Evolutionary conservation across 163 green algal genomes (phyloP).

Genomic region (Smithsoniella earleae): DNA sequence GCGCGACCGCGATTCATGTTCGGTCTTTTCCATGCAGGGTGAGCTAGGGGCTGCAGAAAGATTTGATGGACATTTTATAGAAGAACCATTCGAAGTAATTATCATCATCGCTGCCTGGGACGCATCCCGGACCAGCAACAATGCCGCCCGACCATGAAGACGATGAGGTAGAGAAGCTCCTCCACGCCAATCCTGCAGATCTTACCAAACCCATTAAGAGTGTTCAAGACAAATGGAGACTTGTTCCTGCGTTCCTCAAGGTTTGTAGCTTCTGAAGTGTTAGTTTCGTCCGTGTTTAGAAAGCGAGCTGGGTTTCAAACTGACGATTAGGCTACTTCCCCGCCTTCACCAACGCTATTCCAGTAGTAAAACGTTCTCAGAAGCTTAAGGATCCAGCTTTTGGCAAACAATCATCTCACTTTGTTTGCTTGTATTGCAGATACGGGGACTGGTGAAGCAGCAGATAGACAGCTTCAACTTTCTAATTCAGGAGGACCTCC

Average conservation of each 20-base stretch:
- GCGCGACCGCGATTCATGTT: too few species aligned
- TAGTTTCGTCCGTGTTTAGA: background rate
- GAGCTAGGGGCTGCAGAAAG: too few species aligned
- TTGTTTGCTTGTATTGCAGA: constrained; percentile 28
- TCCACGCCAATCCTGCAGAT: constrained; percentile 46
- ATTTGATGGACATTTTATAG: too few species aligned
- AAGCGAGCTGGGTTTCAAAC: background rate
- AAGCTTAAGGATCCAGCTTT: background rate
- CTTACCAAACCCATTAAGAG: constrained; percentile 73
- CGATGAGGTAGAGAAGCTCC: background rate
- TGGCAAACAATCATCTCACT: background rate
- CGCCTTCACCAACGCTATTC: too few species aligned
- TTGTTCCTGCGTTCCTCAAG: constrained; percentile 94
- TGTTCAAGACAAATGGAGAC: constrained; percentile 88
- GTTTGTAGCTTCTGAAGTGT: constrained; percentile 42
- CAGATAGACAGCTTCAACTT: constrained; percentile 98
- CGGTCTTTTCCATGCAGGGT: too few species aligned
- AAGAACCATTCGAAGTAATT: too few species aligned
- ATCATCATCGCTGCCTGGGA: too few species aligned
- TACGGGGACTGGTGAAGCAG: constrained; percentile 81
- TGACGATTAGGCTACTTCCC: too few species aligned
- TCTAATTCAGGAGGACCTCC: constrained; percentile 92
- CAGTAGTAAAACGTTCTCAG: too few species aligned
- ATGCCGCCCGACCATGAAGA: too few species aligned
- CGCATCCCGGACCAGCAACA: too few species aligned